phyloP scores from a whole-genome alignment of 1,284 basidiomycete genomes.

The Marasmius tenuissimus region DNA sequence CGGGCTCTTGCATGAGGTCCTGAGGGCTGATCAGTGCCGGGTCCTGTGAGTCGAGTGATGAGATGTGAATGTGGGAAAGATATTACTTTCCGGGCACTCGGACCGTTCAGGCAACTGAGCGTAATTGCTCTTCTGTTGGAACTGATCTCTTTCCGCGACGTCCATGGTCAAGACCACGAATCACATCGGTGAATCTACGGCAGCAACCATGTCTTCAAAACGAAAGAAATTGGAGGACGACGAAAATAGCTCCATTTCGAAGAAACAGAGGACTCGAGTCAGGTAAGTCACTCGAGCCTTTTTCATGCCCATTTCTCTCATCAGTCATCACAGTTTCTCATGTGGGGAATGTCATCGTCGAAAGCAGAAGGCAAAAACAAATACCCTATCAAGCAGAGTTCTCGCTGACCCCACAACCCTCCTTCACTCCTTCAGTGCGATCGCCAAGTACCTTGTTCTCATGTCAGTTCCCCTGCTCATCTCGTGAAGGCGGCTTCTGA shows the following conservation, averaged over 20 bases:
- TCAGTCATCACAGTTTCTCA: conserved; percentile 58
- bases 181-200: conserved; percentile 16
- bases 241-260: conserved; percentile 41
- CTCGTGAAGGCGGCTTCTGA: conserved; percentile 12
- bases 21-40: neutral
- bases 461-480: conserved; percentile 47
- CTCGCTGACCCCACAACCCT: conserved; percentile 18
- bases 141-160: neutral
- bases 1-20: neutral
- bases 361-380: conserved; percentile 64
- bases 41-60: neutral
- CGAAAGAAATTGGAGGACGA: conserved; percentile 69
- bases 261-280: conserved; percentile 75
- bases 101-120: neutral
- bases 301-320: neutral
- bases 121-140: neutral
- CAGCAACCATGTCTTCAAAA: conserved; percentile 36
- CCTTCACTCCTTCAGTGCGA: conserved; percentile 56
- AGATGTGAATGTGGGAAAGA: neutral
- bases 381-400: conserved; percentile 21
- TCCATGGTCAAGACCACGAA: conserved; percentile 35
- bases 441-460: conserved; percentile 77
- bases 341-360: conserved; percentile 83
- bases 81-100: neutral
- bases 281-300: conserved; percentile 38